A percentile compares a stretch with the other conserved stretches of the same genome.
Evolutionary conservation across 73 alveolate species (phyloP).

Genomic region (Stentor roeselii): DNA sequence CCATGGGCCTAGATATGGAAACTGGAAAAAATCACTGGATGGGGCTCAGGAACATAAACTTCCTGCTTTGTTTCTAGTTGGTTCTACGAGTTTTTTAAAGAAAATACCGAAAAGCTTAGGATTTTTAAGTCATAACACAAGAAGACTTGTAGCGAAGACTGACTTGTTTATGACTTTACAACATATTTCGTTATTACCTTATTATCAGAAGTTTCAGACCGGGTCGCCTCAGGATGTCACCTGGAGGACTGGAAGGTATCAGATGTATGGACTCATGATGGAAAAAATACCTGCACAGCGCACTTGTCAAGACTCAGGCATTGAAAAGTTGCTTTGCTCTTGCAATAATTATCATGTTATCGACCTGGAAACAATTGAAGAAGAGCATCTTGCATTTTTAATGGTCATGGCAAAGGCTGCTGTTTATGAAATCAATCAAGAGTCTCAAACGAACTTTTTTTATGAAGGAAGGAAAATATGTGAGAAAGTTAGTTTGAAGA

Average conservation of each 20-base stretch:
- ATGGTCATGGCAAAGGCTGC: not conserved
- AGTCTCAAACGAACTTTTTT: no score
- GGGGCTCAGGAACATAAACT: slow-evolving; percentile 19
- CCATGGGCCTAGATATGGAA: slow-evolving; percentile 30
- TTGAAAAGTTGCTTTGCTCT: not conserved
- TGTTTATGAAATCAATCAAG: not conserved
- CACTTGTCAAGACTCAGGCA: not conserved
- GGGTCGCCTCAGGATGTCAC: not conserved
- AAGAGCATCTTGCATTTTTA: no score
- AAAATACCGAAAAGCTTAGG: slow-evolving; percentile 13
- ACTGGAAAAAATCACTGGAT: not conserved
- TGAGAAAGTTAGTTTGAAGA: not conserved
- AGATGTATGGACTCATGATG: not conserved
- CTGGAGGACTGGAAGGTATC: not conserved
- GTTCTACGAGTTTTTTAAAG: not conserved
- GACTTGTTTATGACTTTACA: slow-evolving; percentile 12
- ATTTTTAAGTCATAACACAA: not conserved
- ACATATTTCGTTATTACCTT: slow-evolving; percentile 14
- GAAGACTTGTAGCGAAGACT: not conserved
- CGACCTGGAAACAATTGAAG: not conserved
- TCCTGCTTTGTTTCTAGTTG: slow-evolving; percentile 23
- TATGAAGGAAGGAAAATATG: not conserved
- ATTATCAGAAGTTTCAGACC: not conserved
- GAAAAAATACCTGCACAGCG: not conserved
- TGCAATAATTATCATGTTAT: not conserved